Evolutionary conservation across 2,329 filamentous ascomycete species (phyloP).

Genomic region (Trichophyton mentagrophytes): DNA sequence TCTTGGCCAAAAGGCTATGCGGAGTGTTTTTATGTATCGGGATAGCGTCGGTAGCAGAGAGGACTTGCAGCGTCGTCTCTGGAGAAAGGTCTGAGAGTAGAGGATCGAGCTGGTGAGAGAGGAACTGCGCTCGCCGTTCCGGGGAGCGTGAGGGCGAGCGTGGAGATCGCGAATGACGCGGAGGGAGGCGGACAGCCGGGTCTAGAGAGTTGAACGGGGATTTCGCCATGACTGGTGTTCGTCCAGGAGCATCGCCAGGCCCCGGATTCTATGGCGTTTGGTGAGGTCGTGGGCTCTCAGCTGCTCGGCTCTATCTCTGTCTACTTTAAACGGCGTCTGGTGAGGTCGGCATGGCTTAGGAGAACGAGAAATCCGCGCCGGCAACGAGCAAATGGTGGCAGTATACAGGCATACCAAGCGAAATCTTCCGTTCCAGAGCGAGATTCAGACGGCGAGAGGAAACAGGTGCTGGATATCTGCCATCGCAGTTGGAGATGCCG

Average conservation of each 20-base stretch:
- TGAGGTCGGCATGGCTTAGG: not conserved
- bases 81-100: conserved; percentile 43
- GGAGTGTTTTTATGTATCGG: conserved; percentile 23
- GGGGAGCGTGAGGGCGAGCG: conserved; percentile 28
- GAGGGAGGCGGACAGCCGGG: conserved; percentile 20
- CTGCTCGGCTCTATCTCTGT: not conserved
- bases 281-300: not conserved
- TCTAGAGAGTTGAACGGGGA: conserved; percentile 19
- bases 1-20: conserved; percentile 32
- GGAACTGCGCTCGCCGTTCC: conserved; percentile 24
- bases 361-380: not conserved
- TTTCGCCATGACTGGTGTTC: not conserved
- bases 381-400: not conserved
- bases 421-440: not conserved
- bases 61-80: conserved; percentile 40
- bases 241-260: not conserved
- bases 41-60: conserved; percentile 33
- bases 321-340: not conserved
- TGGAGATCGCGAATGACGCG: conserved; percentile 17
- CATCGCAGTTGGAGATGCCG: not conserved
- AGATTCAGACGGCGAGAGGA: not conserved
- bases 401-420: not conserved
- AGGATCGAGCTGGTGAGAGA: conserved; percentile 32
- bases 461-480: not conserved
- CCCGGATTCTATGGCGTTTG: not conserved